Evolutionary conservation across 208 protist species (phyloP), one percentile per base, ranked within the genome.

Genomic region (Crithidia mellificae): DNA sequence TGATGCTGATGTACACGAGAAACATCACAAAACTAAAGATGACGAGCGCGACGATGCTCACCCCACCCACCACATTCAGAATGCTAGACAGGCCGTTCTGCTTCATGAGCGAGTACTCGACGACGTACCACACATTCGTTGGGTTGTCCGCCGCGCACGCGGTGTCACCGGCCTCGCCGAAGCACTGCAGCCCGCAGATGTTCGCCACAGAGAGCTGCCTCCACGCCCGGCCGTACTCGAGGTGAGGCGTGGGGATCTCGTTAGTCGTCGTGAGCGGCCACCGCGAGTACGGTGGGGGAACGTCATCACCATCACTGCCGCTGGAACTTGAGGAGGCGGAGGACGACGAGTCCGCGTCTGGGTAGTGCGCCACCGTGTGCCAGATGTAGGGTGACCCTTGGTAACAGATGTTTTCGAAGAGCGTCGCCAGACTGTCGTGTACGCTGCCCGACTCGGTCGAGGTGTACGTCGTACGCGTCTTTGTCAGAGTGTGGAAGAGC

Each of bases 1-100:
- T 85, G 49, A 95, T 86, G 64, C 87, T 91, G 55, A 93, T 27
- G 72, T 93, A 93, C 22, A 73, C 74, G 46, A 89, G 49, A 7
- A 83, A 41, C 50, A 91, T 41, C 22, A 92, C 72, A 38, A 79
- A 43, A 22, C 77, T 77, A 53, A 92, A 90, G 39, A 92, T 27
- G 15, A 87, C 47, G 5, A 89, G 65, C 27, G 80, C 83, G 19
- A 77, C 55, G 38, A 84, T 80, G 69, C 80, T 84, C 43, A 95
- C 54, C 6, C 63, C 57, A 8, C 63, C 75, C 12, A 88, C 73
- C 12, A 79, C 68, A 9, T 62, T 78, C 47, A 84, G 57, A 49
- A 72, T 70, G 36, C 27, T 61, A 0, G 53, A 44, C 14, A 43
- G 46, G 22, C 72, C 47, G 19, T 43, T 50, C 39, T 59, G 46